Evolutionary conservation across 306 rosid species (phyloP).

Genomic region (Cajanus cajan): DNA sequence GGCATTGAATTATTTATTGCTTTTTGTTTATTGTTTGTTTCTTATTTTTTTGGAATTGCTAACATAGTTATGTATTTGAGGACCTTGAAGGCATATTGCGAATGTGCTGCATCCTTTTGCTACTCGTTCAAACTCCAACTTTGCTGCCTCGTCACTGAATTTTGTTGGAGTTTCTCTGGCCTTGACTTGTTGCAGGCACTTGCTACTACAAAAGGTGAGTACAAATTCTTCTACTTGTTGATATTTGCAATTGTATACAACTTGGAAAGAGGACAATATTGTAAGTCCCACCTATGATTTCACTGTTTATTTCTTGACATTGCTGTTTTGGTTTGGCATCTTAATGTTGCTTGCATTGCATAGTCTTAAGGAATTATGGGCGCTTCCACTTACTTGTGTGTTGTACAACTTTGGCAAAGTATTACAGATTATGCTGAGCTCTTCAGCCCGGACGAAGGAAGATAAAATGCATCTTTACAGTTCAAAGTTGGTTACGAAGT

Average conservation of each 20-base stretch:
- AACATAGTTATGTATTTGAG: conserved; percentile 35
- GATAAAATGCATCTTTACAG: conserved; percentile 41
- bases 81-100: conserved; percentile 60
- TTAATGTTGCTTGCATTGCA: not conserved
- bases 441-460: conserved; percentile 50
- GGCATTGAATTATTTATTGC: not conserved
- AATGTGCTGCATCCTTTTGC: conserved; percentile 64
- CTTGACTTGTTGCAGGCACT: conserved; percentile 75
- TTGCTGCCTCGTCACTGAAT: conserved; percentile 61
- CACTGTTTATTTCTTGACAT: not conserved
- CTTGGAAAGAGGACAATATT: not conserved
- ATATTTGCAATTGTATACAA: not conserved
- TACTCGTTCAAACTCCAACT: conserved; percentile 67
- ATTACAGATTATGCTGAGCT: conserved; percentile 55
- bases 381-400: not conserved
- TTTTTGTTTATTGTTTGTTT: not conserved
- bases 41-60: not conserved
- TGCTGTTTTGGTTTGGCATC: not conserved
- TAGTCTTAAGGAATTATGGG: not conserved
- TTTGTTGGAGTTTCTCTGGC: conserved; percentile 73
- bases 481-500: conserved; percentile 53
- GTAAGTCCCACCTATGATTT: not conserved
- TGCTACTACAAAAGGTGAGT: conserved; percentile 65
- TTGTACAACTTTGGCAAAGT: not conserved
- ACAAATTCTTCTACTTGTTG: not conserved